Base-by-base conservation (phyloP, 306 rosid species). In the Trifolium dubium region DNA sequence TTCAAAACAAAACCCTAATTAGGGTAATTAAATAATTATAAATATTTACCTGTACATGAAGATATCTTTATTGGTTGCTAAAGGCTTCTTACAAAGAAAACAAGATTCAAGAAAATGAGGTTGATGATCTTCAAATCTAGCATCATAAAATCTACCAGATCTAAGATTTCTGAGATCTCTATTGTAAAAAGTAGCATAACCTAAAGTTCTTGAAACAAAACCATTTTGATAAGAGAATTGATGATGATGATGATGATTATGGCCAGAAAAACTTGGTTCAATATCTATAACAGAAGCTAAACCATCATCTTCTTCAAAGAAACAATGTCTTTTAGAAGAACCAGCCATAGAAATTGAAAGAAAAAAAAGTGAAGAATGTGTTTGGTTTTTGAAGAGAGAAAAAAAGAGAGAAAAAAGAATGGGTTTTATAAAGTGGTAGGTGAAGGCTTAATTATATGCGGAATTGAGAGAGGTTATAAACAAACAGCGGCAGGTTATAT, bases 51-150 rank as follows among this genome's bases (percentile, higher is more conserved):
- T 94, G 90, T 94, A 94, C 97, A 94, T 91, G 86, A 84, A 94
- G 89, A 94, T 91, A 70, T 94, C 98, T 50, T 81, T 58, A 35
- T 89, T 84, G 7, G 82, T 85, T 0, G 85, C 89, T 0, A 94
- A 88, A 0, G 88, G 86, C 63, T 89, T 92, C 77, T 88, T 87
- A 89, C 98, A 94, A 41, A 80, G 92, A 41, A 73, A 89, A 75
- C 98, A 94, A 13, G 97, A 71, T 17, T 94, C 83, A 41, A 94
- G 85, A 80, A 94, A 94, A 74, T 94, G 91, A 15, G 98, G 96
- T 18, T 63, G 92, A 13, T 77, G 89, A 44, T 91, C 96, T 69
- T 89, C 96, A 13, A 91, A 89, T 83, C 96, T 88, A 9, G 90
- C 79, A 62, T 88, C 96, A 18, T 83, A 88, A 77, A 88, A 88